Evolutionary conservation across 1,284 basidiomycete species (phyloP), one percentile per base, ranked within the genome.

Genomic region (Phellopilus nigrolimitatus): DNA sequence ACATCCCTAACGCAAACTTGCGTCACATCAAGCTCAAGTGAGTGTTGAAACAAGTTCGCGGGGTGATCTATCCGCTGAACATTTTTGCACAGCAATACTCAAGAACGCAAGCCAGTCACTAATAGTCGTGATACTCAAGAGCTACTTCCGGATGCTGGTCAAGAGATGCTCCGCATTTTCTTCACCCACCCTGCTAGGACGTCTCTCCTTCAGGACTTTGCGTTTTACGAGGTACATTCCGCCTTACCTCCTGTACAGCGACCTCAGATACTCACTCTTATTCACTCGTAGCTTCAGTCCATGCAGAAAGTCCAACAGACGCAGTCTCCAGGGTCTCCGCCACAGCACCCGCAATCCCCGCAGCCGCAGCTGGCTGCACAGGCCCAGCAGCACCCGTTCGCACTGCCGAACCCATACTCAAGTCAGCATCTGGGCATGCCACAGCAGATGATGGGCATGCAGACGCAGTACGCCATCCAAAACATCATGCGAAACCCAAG

Each of bases 61-160:
- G 17, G 19, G 15, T 21, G 31, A 33, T 49, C 79, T 10, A 62
- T 67, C 19, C 15, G 15, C 38, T 49, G 17, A 19, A 15, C 10
- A 67, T 68, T 34, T 61, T 65, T 49, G 59, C 60, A 59, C 56
- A 94, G 91, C 65, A 97, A 97, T 69, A 97, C 94, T 2, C 91
- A 90, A 62, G 94, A 97, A 67, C 84, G 91, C 62, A 97, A 97
- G 69, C 94, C 94, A 1, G 94, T 97, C 51, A 97, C 93, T 1
- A 95, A 95, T 62, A 95, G 91, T 17, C 79, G 91, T 58, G 91
- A 93, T 62, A 93, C 91, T 3, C 88, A 97, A 66, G 94, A 97
- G 64, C 75, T 97, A 19, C 81, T 93, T 40, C 90, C 91, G 39
- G 94, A 97, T 60, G 92, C 91, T 30, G 95, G 94, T 2, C 85